Percentiles rank a stretch among this genome's conserved stretches.
Evolutionary conservation across 1,284 basidiomycete species (phyloP).

Genomic region (Anthracocystis panici-leucophaei): DNA sequence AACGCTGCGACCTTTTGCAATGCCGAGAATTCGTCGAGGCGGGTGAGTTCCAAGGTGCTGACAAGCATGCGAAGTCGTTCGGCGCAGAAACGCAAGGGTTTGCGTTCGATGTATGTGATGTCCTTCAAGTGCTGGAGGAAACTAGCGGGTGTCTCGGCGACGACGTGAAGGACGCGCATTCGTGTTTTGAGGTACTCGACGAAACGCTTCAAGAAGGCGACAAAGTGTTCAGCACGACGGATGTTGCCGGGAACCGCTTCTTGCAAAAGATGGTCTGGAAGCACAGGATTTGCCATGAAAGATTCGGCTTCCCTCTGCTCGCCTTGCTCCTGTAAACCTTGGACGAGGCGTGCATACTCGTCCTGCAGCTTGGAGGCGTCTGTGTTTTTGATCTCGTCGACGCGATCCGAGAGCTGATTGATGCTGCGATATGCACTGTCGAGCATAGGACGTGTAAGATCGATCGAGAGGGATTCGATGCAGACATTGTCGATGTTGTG

Average conservation of each 20-base stretch:
- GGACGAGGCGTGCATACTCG: conserved; percentile 95
- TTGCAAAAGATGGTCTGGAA: conserved; percentile 92
- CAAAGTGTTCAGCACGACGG: conserved; percentile 97
- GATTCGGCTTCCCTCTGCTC: conserved; percentile 79
- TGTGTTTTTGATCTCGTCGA: conserved; percentile 95
- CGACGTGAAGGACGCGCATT: conserved; percentile 98
- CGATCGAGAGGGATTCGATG: conserved; percentile 97
- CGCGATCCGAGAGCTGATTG: conserved; percentile 86
- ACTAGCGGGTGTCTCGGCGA: conserved; percentile 98
- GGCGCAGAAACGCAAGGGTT: conserved; percentile 96
- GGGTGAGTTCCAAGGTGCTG: conserved; percentile 88
- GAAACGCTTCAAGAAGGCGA: conserved; percentile 96
- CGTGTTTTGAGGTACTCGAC: conserved; percentile 99
- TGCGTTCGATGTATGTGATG: conserved; percentile 96
- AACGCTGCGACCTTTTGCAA: conserved; percentile 96
- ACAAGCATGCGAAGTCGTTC: conserved; percentile 94
- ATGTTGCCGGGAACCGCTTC: conserved; percentile 99
- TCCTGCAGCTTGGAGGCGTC: conserved; percentile 95
- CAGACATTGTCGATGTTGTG: conserved; percentile 99
- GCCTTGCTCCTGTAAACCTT: conserved; percentile 81
- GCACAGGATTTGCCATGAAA: conserved; percentile 86
- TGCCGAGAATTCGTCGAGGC: conserved; percentile 89
- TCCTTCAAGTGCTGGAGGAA: conserved; percentile 99
- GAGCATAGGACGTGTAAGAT: conserved; percentile 97
- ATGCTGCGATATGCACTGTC: conserved; percentile 94